These are phyloP conservation scores for Hysterium pulicare DNA, from an alignment of 2,329 filamentous ascomycete species.

Conservation along the genomic window DNA sequence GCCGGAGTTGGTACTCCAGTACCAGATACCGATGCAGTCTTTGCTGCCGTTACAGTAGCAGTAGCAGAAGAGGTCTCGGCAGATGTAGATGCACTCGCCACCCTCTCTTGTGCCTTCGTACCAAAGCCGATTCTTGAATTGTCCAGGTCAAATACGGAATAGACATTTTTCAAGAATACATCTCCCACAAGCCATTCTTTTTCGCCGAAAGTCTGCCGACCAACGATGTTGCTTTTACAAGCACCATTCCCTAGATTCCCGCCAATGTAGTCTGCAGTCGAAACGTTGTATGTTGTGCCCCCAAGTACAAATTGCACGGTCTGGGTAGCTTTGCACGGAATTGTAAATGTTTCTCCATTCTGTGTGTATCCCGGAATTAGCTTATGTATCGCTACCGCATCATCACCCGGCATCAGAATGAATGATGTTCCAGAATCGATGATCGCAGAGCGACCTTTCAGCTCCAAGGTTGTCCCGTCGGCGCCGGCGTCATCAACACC, in stretches of 20 bases:
- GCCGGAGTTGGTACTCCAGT: neutral
- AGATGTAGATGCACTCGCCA: neutral
- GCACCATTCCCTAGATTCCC: constrained; percentile 32
- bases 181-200: constrained; percentile 77
- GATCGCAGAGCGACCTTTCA: constrained; percentile 59
- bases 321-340: constrained; percentile 68
- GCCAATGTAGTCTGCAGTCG: constrained; percentile 68
- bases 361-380: constrained; percentile 60
- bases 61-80: neutral
- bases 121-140: constrained; percentile 57
- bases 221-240: constrained; percentile 70
- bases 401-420: constrained; percentile 65
- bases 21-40: no score
- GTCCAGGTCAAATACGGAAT: constrained; percentile 78
- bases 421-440: constrained; percentile 84
- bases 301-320: constrained; percentile 66
- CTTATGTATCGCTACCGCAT: constrained; percentile 66
- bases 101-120: constrained; percentile 12
- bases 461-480: constrained; percentile 50
- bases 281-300: constrained; percentile 63
- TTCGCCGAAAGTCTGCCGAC: constrained; percentile 61
- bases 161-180: constrained; percentile 86
- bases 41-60: neutral
- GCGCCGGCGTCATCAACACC: constrained; percentile 63
- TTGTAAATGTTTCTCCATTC: constrained; percentile 60